Conservation (phyloP, 1,284 basidiomycete species). For the Ceratobasidium sp. region DNA sequence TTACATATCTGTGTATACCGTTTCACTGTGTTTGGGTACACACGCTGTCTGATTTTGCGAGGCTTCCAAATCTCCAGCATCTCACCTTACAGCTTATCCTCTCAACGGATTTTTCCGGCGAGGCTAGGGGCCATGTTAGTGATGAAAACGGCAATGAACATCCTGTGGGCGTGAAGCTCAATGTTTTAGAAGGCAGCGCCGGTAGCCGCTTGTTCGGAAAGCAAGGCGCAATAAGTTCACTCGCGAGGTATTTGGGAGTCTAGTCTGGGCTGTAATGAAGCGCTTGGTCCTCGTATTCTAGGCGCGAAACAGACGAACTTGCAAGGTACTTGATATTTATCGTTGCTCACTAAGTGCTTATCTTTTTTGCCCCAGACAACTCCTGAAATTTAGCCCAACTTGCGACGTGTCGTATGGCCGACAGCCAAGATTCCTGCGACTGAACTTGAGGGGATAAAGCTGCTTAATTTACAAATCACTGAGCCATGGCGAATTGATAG, state of each 20-base stretch:
- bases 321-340: slow-evolving; percentile 55
- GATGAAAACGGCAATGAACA: background rate
- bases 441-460: background rate
- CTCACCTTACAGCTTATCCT: no score
- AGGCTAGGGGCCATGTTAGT: no score
- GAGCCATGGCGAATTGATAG: background rate
- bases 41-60: no score
- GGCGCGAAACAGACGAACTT: slow-evolving; percentile 48
- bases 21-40: no score
- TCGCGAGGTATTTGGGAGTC: background rate
- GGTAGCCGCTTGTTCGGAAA: background rate
- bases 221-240: background rate
- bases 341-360: background rate
- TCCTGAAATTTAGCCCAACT: background rate
- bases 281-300: background rate
- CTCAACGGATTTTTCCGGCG: no score
- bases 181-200: background rate
- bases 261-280: no score
- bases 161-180: background rate
- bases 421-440: background rate
- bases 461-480: slow-evolving; percentile 46
- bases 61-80: no score
- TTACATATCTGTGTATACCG: no score
- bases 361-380: background rate
- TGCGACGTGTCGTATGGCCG: background rate